Percentiles rank a stretch among this genome's conserved stretches.
Conservation (phyloP, 257 asterid genomes). For the Haberlea rhodopensis region DNA sequence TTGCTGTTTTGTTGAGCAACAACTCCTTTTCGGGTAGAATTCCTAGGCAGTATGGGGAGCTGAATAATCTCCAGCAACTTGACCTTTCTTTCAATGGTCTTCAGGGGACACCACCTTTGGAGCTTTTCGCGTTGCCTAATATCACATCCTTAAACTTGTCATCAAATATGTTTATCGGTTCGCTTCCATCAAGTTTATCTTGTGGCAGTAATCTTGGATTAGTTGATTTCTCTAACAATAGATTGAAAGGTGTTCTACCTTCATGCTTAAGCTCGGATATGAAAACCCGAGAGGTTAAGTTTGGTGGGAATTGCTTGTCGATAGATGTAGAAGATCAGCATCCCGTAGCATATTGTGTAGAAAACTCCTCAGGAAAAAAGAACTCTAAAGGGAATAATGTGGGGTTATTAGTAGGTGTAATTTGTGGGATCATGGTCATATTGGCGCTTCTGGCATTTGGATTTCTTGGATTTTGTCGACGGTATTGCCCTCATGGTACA, state of each 20-base stretch:
- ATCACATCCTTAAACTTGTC: conserved; percentile 46
- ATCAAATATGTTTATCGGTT: conserved; percentile 47
- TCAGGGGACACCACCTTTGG: conserved; percentile 30
- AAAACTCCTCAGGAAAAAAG: conserved; percentile 20
- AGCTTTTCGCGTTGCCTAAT: conserved; percentile 39
- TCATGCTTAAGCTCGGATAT: conserved; percentile 45
- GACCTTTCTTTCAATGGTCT: conserved; percentile 56
- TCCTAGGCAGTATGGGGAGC: conserved; percentile 41
- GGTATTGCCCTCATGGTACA: conserved; percentile 40
- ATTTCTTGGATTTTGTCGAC: conserved; percentile 43
- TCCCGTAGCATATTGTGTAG: conserved; percentile 40
- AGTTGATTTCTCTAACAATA: conserved; percentile 62
- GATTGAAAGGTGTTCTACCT: conserved; percentile 52
- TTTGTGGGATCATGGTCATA: conserved; percentile 39
- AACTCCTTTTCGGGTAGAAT: conserved; percentile 51
- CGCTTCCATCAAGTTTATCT: conserved; percentile 37
- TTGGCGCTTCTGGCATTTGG: conserved; percentile 42
- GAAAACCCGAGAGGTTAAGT: conserved; percentile 31
- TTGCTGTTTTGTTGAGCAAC: conserved; percentile 37
- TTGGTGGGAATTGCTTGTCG: conserved; percentile 55
- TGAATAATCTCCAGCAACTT: conserved; percentile 51
- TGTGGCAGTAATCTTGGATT: conserved; percentile 44
- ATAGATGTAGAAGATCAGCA: conserved; percentile 43
- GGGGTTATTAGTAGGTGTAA: conserved; percentile 42
- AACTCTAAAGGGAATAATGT: conserved; percentile 29